These are phyloP conservation scores for Phytopythium mirpurense DNA, from an alignment of 352 stramenopile species.

Conservation along the genomic window DNA sequence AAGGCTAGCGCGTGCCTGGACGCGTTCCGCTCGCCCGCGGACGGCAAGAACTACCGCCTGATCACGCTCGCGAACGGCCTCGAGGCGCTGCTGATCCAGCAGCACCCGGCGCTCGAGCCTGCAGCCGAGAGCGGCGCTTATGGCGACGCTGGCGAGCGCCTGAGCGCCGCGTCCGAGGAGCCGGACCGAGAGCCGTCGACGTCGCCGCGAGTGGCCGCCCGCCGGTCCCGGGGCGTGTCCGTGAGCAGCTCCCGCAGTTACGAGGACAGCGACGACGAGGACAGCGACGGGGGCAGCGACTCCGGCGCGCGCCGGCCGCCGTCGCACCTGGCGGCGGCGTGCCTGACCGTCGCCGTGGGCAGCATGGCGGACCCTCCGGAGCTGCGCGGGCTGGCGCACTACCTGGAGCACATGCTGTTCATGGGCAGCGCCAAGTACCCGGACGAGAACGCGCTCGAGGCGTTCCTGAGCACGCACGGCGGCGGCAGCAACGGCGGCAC, in stretches of 20 bases:
- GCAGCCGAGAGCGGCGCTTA: neutral
- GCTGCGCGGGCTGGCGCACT: constrained; percentile 70
- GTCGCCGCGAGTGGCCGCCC: neutral
- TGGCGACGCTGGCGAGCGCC: neutral
- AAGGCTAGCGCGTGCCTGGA: constrained; percentile 23
- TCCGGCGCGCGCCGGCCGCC: constrained; percentile 6
- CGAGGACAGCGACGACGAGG: constrained; percentile 13
- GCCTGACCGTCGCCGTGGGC: constrained; percentile 50
- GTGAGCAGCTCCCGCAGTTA: constrained; percentile 3
- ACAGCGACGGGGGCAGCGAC: constrained; percentile 8
- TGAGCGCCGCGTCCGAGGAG: constrained; percentile 1
- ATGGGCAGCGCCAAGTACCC: constrained; percentile 91
- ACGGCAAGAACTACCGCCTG: constrained; percentile 72
- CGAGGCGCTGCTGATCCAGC: constrained; percentile 58
- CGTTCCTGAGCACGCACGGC: constrained; percentile 80
- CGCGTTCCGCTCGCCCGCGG: constrained; percentile 42
- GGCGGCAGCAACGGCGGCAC: constrained; percentile 90
- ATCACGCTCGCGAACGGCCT: constrained; percentile 63
- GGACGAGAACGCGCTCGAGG: constrained; percentile 89
- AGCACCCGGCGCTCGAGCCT: constrained; percentile 10
- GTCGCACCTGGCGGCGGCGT: constrained; percentile 36
- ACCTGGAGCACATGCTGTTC: constrained; percentile 93
- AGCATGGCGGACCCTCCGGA: constrained; percentile 52
- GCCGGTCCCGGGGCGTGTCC: constrained; percentile 1
- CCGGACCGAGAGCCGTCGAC: constrained; percentile 10